These are phyloP conservation scores for Xylariomycetidae sp. DNA, from an alignment of 2,329 filamentous ascomycete species.

Conservation along the genomic window DNA sequence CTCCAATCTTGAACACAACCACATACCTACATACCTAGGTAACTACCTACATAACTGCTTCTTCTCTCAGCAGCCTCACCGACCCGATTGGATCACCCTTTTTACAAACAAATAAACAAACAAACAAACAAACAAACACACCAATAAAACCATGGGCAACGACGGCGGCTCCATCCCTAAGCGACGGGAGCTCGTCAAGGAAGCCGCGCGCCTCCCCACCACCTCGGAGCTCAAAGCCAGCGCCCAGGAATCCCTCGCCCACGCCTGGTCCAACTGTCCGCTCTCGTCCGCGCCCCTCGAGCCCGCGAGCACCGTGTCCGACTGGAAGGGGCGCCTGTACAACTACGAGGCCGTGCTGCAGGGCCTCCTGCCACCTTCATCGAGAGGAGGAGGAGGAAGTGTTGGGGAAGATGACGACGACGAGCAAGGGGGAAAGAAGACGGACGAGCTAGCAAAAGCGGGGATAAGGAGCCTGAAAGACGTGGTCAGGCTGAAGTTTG, in stretches of 20 bases:
- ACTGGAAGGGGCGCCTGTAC: conserved; percentile 79
- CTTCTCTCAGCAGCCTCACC: no score
- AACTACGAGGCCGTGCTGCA: conserved; percentile 87
- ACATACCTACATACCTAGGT: no score
- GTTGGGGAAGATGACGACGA: conserved; percentile 54
- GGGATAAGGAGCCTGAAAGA: conserved; percentile 80
- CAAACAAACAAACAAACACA: background rate
- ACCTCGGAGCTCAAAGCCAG: conserved; percentile 85
- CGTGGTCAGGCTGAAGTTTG: conserved; percentile 80
- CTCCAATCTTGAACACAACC: no score
- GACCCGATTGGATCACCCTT: no score
- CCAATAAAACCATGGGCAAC: conserved; percentile 70
- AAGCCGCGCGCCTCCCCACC: conserved; percentile 77
- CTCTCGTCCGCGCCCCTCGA: conserved; percentile 75
- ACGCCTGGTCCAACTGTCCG: conserved; percentile 83
- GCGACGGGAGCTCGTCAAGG: conserved; percentile 91
- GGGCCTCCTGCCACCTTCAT: conserved; percentile 54
- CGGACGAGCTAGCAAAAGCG: conserved; percentile 39
- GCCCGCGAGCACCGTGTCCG: conserved; percentile 71
- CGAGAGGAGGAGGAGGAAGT: no score
- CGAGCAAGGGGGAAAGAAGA: conserved; percentile 34
- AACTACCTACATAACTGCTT: no score
- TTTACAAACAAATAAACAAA: background rate
- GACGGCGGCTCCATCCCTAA: conserved; percentile 96
- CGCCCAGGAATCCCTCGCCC: conserved; percentile 75